Evolutionary conservation across 306 rosid species (phyloP).

Genomic region (Cicer pinnatifidum): DNA sequence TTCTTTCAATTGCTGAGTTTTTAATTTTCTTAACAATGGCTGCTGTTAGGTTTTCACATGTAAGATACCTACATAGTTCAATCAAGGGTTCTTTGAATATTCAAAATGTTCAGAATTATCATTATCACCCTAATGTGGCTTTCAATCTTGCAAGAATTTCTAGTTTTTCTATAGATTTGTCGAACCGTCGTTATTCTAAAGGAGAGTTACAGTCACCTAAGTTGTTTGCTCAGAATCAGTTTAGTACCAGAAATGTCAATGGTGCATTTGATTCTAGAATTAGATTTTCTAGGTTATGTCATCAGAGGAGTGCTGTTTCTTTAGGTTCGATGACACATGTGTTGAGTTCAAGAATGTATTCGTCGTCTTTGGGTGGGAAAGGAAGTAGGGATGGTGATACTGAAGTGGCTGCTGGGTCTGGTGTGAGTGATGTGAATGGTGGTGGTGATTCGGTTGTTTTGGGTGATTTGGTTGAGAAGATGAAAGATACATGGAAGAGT

Average conservation of each 20-base stretch:
- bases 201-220: constrained; percentile 39
- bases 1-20: constrained; percentile 40
- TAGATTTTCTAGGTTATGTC: constrained; percentile 39
- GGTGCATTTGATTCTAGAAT: constrained; percentile 44
- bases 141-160: constrained; percentile 40
- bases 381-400: constrained; percentile 49
- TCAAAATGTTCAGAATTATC: constrained; percentile 40
- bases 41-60: constrained; percentile 47
- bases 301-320: constrained; percentile 44
- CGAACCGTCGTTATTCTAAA: constrained; percentile 30
- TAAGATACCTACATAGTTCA: constrained; percentile 51
- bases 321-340: constrained; percentile 39
- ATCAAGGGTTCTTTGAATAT: constrained; percentile 40
- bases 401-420: constrained; percentile 58
- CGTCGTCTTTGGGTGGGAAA: constrained; percentile 53
- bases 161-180: constrained; percentile 48
- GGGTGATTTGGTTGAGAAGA: constrained; percentile 63
- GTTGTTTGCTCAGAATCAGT: constrained; percentile 25
- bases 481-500: constrained; percentile 66
- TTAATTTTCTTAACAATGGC: constrained; percentile 57
- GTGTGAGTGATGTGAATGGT: constrained; percentile 52
- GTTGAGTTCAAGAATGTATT: constrained; percentile 53
- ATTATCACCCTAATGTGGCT: constrained; percentile 20
- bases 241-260: constrained; percentile 13
- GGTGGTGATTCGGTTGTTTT: constrained; percentile 46